phyloP scores from a whole-genome alignment of 1,139 yeast genomes.

The Debaryomyces fabryi region DNA sequence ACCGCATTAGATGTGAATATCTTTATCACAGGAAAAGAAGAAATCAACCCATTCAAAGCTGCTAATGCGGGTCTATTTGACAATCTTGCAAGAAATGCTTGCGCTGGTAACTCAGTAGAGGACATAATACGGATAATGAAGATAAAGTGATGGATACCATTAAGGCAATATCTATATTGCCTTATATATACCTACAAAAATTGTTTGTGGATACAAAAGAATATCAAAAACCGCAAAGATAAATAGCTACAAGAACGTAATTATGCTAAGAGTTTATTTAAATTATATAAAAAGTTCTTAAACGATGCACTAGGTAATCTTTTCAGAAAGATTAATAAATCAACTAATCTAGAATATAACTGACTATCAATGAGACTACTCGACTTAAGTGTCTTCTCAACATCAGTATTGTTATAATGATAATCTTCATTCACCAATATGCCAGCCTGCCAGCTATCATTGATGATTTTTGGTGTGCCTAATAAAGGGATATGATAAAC shows the following conservation, averaged over 20 bases:
- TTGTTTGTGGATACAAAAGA: conserved; percentile 1
- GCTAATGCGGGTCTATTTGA: conserved; percentile 60
- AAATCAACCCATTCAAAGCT: conserved; percentile 59
- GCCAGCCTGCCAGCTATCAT: conserved; percentile 23
- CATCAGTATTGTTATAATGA: conserved; percentile 7
- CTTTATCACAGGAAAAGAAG: conserved; percentile 62
- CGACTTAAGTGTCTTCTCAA: neutral
- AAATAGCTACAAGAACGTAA: neutral
- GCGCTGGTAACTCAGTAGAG: conserved; percentile 42
- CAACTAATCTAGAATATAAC: conserved; percentile 1
- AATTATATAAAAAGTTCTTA: conserved; percentile 2
- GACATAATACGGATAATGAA: conserved; percentile 5
- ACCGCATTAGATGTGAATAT: conserved; percentile 61
- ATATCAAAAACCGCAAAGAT: neutral
- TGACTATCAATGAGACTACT: neutral
- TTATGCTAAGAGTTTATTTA: conserved; percentile 5
- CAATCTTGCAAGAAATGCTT: conserved; percentile 45
- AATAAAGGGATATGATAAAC: conserved; percentile 35
- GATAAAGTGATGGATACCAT: neutral
- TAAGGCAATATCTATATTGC: neutral
- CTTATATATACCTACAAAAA: neutral
- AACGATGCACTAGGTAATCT: conserved; percentile 1
- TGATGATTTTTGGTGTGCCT: conserved; percentile 29
- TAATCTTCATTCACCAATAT: conserved; percentile 26
- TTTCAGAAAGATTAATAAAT: conserved; percentile 3